phyloP scores from a whole-genome alignment of 345 rosid species.

The Citrus unshiu region DNA sequence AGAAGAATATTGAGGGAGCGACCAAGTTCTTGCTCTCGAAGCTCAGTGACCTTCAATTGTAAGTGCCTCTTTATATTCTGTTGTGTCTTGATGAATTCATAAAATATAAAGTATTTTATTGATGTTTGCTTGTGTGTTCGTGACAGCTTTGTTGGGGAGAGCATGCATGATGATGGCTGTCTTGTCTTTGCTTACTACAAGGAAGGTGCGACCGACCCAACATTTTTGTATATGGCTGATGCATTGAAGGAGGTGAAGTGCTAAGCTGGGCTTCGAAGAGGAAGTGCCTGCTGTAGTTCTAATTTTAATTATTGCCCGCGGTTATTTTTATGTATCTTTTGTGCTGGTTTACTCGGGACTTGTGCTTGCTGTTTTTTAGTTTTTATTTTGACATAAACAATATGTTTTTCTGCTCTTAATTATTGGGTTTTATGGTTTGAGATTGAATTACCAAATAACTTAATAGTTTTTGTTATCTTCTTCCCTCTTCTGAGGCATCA shows the following conservation, averaged over 20 bases:
- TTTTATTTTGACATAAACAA: background rate
- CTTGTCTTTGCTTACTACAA: slow-evolving; percentile 96
- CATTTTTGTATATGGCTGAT: slow-evolving; percentile 82
- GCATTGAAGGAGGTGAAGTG: slow-evolving; percentile 97
- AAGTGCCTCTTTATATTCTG: slow-evolving; percentile 19
- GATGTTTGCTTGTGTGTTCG: background rate
- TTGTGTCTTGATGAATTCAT: background rate
- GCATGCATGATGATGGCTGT: slow-evolving; percentile 68
- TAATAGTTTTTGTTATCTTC: background rate
- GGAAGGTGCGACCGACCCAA: slow-evolving; percentile 89
- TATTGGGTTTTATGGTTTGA: background rate
- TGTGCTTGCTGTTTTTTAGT: background rate
- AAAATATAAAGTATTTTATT: background rate
- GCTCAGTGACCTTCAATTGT: slow-evolving; percentile 92
- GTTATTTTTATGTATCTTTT: background rate
- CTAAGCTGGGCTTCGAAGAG: slow-evolving; percentile 29
- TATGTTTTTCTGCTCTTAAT: background rate
- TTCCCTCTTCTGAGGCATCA: background rate
- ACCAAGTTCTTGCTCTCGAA: slow-evolving; percentile 79
- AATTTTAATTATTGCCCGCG: slow-evolving; percentile 4
- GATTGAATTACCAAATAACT: background rate
- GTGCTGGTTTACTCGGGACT: background rate
- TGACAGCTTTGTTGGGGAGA: slow-evolving; percentile 92
- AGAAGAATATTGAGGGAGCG: slow-evolving; percentile 88
- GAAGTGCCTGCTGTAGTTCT: slow-evolving; percentile 20